These are phyloP conservation scores for Alternaria sp. DNA, from an alignment of 2,329 filamentous ascomycete genomes.

Conservation along the genomic window DNA sequence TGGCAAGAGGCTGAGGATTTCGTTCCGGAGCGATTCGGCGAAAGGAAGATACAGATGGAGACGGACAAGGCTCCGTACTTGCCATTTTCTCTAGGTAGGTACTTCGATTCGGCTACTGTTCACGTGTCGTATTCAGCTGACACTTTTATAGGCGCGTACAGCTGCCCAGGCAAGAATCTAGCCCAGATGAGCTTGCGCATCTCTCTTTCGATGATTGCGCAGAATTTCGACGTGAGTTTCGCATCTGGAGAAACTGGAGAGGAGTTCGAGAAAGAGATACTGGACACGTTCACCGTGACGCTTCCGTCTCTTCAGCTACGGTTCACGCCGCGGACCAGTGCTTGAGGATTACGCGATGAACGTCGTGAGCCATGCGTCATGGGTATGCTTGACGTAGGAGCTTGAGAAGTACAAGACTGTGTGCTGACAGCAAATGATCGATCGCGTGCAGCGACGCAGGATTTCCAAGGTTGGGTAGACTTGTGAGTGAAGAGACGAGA, in stretches of 20 bases:
- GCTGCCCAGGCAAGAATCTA: slow-evolving; percentile 30
- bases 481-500: background rate
- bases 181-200: slow-evolving; percentile 25
- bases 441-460: background rate
- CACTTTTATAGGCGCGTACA: slow-evolving; percentile 20
- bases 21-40: slow-evolving; percentile 29
- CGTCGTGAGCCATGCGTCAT: background rate
- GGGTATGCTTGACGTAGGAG: background rate
- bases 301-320: slow-evolving; percentile 40
- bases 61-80: slow-evolving; percentile 29
- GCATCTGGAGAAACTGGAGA: slow-evolving; percentile 29
- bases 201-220: slow-evolving; percentile 21
- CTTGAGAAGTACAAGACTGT: background rate
- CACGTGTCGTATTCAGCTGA: background rate
- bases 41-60: slow-evolving; percentile 24
- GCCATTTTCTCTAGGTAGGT: slow-evolving; percentile 26
- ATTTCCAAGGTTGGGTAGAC: background rate
- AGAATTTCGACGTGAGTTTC: slow-evolving; percentile 27
- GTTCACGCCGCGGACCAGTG: slow-evolving; percentile 26
- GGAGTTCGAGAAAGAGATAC: slow-evolving; percentile 28
- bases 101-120: background rate
- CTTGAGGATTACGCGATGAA: background rate
- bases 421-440: background rate
- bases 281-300: slow-evolving; percentile 34
- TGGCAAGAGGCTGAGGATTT: slow-evolving; percentile 24